Conservation (phyloP, 768 basidiomycete species). For the Leccinum ochraceum region DNA sequence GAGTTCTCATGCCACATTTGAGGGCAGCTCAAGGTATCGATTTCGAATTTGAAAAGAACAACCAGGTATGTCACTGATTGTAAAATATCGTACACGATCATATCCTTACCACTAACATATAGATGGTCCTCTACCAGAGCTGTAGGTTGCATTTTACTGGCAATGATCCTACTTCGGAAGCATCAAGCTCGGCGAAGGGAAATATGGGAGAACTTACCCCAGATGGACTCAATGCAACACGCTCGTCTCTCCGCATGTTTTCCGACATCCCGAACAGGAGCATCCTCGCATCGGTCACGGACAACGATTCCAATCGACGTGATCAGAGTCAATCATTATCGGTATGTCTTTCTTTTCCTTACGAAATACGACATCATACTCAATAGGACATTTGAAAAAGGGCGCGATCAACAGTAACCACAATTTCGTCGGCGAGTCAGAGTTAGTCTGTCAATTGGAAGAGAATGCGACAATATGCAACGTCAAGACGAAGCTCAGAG, state of each 20-base stretch:
- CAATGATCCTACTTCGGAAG: not conserved
- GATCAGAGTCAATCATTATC: not conserved
- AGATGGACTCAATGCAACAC: not conserved
- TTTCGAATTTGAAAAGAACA: not conserved
- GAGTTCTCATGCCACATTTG: not conserved
- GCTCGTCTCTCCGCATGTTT: not conserved
- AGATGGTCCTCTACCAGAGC: not conserved
- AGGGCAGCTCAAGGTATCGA: not conserved
- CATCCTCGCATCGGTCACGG: not conserved
- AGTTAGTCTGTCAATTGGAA: conserved; percentile 8
- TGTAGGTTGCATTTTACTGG: not conserved
- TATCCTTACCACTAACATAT: not conserved
- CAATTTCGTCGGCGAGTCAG: not conserved
- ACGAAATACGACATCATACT: too few relatives aligned
- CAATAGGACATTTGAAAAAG: not conserved
- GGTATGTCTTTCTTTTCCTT: not conserved
- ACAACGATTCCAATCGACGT: not conserved
- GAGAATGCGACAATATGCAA: not conserved
- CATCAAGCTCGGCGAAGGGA: not conserved
- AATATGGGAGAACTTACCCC: not conserved
- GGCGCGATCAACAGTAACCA: conserved; percentile 1
- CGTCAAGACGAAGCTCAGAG: not conserved
- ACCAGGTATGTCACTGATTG: not conserved
- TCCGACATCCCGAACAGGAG: not conserved
- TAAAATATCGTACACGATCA: not conserved